These are phyloP conservation scores for Climacium dendroides DNA, from an alignment of 225 moss, liverwort and hornwort species.

Conservation along the genomic window DNA sequence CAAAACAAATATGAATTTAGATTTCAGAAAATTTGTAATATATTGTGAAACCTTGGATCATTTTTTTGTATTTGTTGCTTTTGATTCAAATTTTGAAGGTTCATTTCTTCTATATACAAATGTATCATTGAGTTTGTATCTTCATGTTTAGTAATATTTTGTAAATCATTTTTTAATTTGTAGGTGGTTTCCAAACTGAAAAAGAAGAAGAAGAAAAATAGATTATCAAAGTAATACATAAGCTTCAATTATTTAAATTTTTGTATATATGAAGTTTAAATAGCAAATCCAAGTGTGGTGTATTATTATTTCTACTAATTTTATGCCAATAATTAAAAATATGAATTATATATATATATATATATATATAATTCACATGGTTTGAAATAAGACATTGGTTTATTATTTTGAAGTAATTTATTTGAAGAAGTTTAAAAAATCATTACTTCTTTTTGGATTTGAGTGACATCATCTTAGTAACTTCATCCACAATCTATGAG, in stretches of 20 bases:
- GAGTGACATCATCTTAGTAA: background rate
- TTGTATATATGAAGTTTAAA: background rate
- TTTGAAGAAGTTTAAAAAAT: no score
- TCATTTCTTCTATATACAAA: background rate
- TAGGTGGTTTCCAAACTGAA: background rate
- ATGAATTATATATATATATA: background rate
- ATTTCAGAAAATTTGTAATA: rapidly evolving
- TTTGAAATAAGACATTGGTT: background rate
- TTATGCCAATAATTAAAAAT: no score
- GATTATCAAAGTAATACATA: background rate
- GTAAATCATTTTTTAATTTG: background rate
- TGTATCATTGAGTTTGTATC: background rate
- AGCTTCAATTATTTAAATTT: background rate
- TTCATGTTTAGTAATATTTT: background rate
- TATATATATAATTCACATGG: no score
- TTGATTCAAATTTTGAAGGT: background rate
- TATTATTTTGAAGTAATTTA: background rate
- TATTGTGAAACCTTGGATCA: background rate
- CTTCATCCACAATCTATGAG: background rate
- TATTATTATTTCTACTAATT: background rate
- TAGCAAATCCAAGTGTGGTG: no score
- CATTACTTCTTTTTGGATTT: background rate
- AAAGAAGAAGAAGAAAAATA: background rate
- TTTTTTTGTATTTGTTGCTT: background rate
- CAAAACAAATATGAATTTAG: background rate